A percentile compares a stretch with the other conserved stretches of the same genome.
Conservation (phyloP, 2,329 filamentous ascomycete species). For the Cladosporium sp. region DNA sequence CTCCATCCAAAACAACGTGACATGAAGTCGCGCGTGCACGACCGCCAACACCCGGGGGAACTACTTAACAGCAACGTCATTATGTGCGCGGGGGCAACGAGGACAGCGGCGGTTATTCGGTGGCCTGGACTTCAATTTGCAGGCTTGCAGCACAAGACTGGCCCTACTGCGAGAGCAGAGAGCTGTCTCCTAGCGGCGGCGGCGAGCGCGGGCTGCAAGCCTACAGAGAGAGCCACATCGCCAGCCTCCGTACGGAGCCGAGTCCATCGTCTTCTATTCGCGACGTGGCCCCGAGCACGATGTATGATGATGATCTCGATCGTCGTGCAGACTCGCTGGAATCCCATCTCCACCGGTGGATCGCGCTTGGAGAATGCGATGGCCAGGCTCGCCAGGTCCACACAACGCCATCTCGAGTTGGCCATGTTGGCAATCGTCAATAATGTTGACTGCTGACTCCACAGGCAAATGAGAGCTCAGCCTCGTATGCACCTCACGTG, state of each 20-base stretch:
- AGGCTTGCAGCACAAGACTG: neutral
- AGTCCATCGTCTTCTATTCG: conserved; percentile 7
- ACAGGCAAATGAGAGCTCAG: neutral
- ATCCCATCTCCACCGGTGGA: conserved; percentile 12
- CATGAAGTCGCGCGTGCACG: neutral
- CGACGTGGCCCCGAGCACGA: neutral
- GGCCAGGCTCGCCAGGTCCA: neutral
- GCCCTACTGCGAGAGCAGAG: neutral
- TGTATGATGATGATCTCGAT: conserved; percentile 14
- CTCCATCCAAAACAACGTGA: conserved; percentile 1
- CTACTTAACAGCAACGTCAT: conserved; percentile 7
- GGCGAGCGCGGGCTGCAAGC: neutral
- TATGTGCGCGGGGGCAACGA: conserved; percentile 9
- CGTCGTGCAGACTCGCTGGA: conserved; percentile 5
- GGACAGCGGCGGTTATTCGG: conserved; percentile 7
- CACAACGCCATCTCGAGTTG: neutral
- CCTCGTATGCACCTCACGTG: neutral
- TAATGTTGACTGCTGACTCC: neutral
- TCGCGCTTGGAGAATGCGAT: conserved; percentile 13
- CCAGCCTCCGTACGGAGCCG: neutral
- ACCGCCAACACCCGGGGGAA: neutral
- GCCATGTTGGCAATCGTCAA: neutral
- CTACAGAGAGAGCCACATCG: neutral
- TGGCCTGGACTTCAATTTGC: neutral
- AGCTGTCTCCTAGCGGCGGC: neutral